Conservation (phyloP, 2,329 filamentous ascomycete genomes). For the Aureobasidium sp. region DNA sequence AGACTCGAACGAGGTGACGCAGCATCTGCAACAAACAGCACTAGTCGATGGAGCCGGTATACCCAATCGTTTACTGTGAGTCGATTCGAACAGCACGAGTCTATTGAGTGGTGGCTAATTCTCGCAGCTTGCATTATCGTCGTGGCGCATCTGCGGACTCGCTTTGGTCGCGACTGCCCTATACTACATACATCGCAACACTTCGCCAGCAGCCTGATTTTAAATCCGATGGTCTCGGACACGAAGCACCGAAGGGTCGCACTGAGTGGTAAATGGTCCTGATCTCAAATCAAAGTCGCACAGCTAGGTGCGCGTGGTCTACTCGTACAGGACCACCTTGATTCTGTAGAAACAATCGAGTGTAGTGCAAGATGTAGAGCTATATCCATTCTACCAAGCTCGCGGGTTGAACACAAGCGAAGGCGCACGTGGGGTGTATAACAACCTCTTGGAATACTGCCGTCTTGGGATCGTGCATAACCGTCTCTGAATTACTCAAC, state of each 20-base stretch:
- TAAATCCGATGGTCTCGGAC: not conserved
- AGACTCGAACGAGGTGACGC: slow-evolving; percentile 4
- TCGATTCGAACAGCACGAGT: not conserved
- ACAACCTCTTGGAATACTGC: slow-evolving; percentile 2
- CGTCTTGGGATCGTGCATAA: not conserved
- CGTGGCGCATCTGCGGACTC: slow-evolving; percentile 9
- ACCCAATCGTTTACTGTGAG: slow-evolving; percentile 3
- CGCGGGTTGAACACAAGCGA: not conserved
- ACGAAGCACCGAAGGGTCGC: not conserved
- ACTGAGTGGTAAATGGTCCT: slow-evolving; percentile 3
- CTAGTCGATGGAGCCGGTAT: not conserved
- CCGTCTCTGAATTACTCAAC: not conserved
- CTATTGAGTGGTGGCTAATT: not conserved
- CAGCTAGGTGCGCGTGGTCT: not conserved
- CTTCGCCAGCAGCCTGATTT: slow-evolving; percentile 6
- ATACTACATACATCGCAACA: slow-evolving; percentile 5
- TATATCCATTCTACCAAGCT: not conserved
- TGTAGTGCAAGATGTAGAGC: not conserved
- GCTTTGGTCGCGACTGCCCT: slow-evolving; percentile 4
- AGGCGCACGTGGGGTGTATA: not conserved
- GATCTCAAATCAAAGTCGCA: not conserved
- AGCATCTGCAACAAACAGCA: not conserved
- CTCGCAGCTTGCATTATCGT: slow-evolving; percentile 2
- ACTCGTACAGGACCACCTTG: slow-evolving; percentile 1
- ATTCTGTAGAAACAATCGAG: not conserved